These are phyloP conservation scores for Marasmius oreades DNA, from an alignment of 1,284 basidiomycete species.

Conservation along the genomic window DNA sequence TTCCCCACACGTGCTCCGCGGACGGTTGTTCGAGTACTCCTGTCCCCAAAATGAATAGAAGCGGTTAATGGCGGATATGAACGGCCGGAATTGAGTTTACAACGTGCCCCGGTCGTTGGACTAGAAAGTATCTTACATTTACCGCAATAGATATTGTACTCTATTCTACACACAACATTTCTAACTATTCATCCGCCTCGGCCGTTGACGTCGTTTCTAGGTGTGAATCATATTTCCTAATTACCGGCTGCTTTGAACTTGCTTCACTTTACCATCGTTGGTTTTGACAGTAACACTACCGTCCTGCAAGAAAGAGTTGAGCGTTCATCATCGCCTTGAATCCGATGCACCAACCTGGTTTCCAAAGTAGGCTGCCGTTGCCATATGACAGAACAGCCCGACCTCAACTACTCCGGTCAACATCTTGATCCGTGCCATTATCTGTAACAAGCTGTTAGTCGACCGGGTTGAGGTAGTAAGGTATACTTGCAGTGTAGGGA, in stretches of 20 bases:
- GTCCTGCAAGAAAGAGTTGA: conserved; percentile 8
- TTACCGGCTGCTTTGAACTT: neutral
- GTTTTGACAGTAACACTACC: conserved; percentile 17
- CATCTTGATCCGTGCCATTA: conserved; percentile 77
- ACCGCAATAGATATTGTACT: neutral
- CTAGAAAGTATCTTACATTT: neutral
- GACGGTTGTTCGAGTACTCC: neutral
- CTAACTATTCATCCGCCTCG: neutral
- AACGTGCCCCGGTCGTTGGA: neutral
- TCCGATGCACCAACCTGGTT: conserved; percentile 55
- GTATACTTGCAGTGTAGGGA: conserved; percentile 57
- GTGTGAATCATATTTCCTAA: neutral
- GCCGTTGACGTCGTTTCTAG: neutral
- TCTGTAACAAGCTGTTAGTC: conserved; percentile 34
- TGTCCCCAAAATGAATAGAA: no score
- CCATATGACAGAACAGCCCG: conserved; percentile 91
- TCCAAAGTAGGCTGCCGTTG: conserved; percentile 96
- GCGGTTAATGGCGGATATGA: no score
- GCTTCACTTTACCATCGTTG: conserved; percentile 13
- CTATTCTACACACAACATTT: neutral
- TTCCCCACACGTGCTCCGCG: neutral
- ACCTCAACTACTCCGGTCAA: conserved; percentile 97
- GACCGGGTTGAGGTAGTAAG: neutral
- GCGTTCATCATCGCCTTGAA: neutral
- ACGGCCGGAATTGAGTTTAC: neutral